Base-by-base conservation (phyloP, 2,329 filamentous ascomycete genomes). In the Exophiala aquamarina region DNA sequence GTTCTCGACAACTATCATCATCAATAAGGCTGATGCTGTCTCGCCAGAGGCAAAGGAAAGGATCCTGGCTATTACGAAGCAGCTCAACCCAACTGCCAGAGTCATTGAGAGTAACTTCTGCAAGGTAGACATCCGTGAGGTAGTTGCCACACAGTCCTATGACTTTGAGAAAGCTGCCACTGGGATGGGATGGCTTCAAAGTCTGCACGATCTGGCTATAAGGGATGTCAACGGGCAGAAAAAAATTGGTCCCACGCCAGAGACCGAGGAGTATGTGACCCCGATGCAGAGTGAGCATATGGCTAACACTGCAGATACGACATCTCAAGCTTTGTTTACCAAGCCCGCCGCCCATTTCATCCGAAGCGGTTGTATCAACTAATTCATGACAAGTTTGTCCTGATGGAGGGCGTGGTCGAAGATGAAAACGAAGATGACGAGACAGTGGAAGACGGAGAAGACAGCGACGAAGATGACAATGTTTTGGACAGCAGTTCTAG, bases 1-100 rank as follows among this genome's bases (percentile, higher is more conserved):
- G 64, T 89, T 89, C 57, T 84, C 85, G 0, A 84, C 89, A 55
- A 83, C 88, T 5, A 75, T 89, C 11, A 74, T 88, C 3, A 67
- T 88, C 15, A 89, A 89, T 67, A 89, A 89, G 64, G 70, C 78
- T 4, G 83, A 87, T 50, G 78, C 81, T 50, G 80, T 86, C 11
- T 64, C 72, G 32, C 62, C 66, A 4, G 66, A 60, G 15, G 74
- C 70, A 1, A 69, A 74, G 14, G 58, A 65, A 3, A 69, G 76
- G 3, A 73, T 86, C 44, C 62, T 71, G 2, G 69, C 73, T 0
- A 66, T 86, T 8, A 67, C 87, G 44, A 74, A 73, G 47, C 75
- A 79, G 40, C 73, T 89, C 13, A 89, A 89, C 52, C 85, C 81
- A 1, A 72, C 75, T 0, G 84, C 84, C 34, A 85, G 82, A 60